Evolutionary conservation across 1,284 basidiomycete genomes (phyloP).

Genomic region (Afroboletus lepidellus): DNA sequence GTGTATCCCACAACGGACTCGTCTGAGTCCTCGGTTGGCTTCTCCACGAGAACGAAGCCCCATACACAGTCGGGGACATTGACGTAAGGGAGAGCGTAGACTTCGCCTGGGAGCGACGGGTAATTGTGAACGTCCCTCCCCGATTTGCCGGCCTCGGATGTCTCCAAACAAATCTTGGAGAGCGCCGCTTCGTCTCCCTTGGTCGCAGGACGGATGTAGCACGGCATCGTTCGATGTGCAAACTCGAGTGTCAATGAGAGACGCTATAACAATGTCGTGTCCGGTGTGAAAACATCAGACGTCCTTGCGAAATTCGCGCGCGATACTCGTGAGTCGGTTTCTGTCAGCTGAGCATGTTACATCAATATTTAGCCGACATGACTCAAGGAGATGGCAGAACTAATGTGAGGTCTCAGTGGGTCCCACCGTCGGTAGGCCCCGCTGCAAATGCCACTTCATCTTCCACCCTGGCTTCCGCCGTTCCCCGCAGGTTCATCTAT

Average conservation of each 20-base stretch:
- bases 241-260: neutral
- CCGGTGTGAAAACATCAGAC: constrained; percentile 2
- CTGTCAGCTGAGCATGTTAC: constrained; percentile 13
- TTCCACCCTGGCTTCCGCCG: constrained; percentile 26
- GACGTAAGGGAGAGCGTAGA: constrained; percentile 73
- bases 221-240: constrained; percentile 36
- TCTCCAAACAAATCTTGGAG: constrained; percentile 70
- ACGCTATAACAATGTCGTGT: neutral
- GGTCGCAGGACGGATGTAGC: constrained; percentile 55
- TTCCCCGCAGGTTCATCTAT: constrained; percentile 26
- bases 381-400: constrained; percentile 3
- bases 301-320: neutral
- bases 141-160: constrained; percentile 65
- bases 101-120: constrained; percentile 62
- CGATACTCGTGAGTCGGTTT: neutral
- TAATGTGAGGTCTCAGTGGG: constrained; percentile 2
- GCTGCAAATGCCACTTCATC: constrained; percentile 10
- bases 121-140: constrained; percentile 60
- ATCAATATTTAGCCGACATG: constrained; percentile 16
- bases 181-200: constrained; percentile 54
- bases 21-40: constrained; percentile 31
- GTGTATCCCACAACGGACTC: constrained; percentile 32
- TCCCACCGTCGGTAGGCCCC: neutral
- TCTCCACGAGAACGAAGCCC: constrained; percentile 70
- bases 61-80: constrained; percentile 57